Evolutionary conservation across 768 basidiomycete genomes (phyloP), one percentile per base, ranked within the genome.

Genomic region (Clitopilus passeckerianus): DNA sequence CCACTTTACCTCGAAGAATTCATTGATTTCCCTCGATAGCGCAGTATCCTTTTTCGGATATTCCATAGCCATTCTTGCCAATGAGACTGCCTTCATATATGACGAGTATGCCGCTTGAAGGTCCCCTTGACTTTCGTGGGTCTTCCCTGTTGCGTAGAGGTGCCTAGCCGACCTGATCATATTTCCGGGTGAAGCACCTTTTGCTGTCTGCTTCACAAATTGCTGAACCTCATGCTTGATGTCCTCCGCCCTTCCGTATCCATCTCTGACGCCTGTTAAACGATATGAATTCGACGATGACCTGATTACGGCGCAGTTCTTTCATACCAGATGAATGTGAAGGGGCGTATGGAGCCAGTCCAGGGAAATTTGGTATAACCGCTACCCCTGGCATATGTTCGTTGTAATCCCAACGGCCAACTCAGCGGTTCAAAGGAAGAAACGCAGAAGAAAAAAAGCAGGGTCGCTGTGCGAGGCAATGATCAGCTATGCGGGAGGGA

Each of bases 111-210:
- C 88, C 18, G 73, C 78, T 69, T 78, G 80, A 57, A 90, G 73
- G 65, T 91, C 85, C 0, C 86, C 86, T 41, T 74, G 74, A 44
- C 67, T 70, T 66, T 91, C 89, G 61, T 71, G 65, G 7, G 77
- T 74, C 60, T 77, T 82, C 6, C 84, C 91, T 7, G 66, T 66
- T 24, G 75, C 70, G 52, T 82, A 77, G 71, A 89, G 87, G 14
- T 71, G 73, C 54, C 84, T 80, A 22, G 91, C 90, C 20, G 78
- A 72, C 67, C 75, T 80, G 71, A 93, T 83, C 64, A 92, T 80
- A 8, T 80, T 74, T 27, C 82, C 67, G 6, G 87, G 75, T 8
- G 87, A 84, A 44, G 80, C 80, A n/a, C 86, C 86, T 22, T 50
- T 50, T 5, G 46, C 46, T 18, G 12, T 12, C n/a, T 50, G 46